Conservation (phyloP, 768 basidiomycete species). For the Russula earlei region DNA sequence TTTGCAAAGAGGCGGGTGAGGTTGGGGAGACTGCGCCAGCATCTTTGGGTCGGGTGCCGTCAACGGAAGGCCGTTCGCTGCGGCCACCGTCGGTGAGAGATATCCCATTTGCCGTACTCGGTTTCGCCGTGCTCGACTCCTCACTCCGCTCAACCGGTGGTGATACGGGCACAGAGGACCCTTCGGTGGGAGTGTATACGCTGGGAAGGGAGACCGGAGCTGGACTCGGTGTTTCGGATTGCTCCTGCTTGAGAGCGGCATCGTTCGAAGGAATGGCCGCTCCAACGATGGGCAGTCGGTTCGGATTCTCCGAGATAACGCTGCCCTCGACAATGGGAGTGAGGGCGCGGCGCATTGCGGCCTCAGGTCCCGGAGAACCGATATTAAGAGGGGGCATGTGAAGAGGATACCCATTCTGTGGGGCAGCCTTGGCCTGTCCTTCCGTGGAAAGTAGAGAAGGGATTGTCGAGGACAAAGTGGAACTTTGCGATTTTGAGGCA, state of each 20-base stretch:
- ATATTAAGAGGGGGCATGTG: slow-evolving; percentile 55
- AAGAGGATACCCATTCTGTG: slow-evolving; percentile 3
- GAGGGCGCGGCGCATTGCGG: slow-evolving; percentile 5
- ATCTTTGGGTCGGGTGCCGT: background rate
- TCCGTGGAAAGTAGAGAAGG: slow-evolving; percentile 13
- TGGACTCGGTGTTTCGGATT: background rate
- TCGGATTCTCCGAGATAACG: slow-evolving; percentile 18
- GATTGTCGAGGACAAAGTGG: slow-evolving; percentile 1
- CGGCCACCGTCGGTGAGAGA: background rate
- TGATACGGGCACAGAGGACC: background rate
- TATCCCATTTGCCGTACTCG: background rate
- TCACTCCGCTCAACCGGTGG: background rate
- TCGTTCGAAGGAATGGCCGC: background rate
- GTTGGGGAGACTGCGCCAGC: background rate
- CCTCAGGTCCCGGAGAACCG: slow-evolving; percentile 21
- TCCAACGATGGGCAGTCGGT: background rate
- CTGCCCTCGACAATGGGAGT: slow-evolving; percentile 58
- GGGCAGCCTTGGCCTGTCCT: background rate
- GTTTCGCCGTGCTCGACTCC: background rate
- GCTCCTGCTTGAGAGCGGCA: too few relatives aligned
- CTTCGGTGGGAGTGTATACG: slow-evolving; percentile 3
- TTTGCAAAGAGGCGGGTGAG: background rate
- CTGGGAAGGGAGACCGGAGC: background rate
- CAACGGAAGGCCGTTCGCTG: background rate
- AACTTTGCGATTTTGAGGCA: background rate